Percentiles rank a stretch among this genome's conserved stretches.
Evolutionary conservation across 2,329 filamentous ascomycete species (phyloP).

Genomic region (Myriosclerotinia curreyana): DNA sequence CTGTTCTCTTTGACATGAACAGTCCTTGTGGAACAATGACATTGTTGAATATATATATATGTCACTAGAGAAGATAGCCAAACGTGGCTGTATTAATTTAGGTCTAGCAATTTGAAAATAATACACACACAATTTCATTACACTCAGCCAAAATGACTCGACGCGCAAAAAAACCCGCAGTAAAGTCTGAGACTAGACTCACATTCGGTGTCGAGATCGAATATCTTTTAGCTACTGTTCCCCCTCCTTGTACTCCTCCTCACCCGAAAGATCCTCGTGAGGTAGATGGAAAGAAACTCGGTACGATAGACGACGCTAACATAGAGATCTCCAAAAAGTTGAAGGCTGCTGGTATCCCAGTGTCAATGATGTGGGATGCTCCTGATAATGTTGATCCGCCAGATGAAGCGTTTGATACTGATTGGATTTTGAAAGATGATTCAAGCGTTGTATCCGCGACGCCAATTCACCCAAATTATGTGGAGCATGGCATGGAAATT

Average conservation of each 20-base stretch:
- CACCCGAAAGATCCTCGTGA: constrained; percentile 2
- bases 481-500: constrained; percentile 8
- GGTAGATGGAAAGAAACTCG: not conserved
- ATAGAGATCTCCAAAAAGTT: not conserved
- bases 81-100: not conserved
- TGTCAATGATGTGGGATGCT: no score
- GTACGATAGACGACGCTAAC: not conserved
- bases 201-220: constrained; percentile 21
- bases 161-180: no score
- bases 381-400: not conserved
- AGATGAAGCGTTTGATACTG: not conserved
- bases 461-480: not conserved
- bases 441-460: not conserved
- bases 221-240: constrained; percentile 10
- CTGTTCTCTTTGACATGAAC: not conserved
- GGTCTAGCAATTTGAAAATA: not conserved
- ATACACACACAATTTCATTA: not conserved
- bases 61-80: no score
- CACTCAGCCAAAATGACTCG: not conserved
- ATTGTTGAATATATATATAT: not conserved
- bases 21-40: not conserved
- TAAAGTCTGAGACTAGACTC: constrained; percentile 9
- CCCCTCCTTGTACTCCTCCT: not conserved
- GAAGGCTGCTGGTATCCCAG: not conserved
- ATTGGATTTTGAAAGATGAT: not conserved